phyloP scores from a whole-genome alignment of 306 rosid species.

The Carpinus viminea region DNA sequence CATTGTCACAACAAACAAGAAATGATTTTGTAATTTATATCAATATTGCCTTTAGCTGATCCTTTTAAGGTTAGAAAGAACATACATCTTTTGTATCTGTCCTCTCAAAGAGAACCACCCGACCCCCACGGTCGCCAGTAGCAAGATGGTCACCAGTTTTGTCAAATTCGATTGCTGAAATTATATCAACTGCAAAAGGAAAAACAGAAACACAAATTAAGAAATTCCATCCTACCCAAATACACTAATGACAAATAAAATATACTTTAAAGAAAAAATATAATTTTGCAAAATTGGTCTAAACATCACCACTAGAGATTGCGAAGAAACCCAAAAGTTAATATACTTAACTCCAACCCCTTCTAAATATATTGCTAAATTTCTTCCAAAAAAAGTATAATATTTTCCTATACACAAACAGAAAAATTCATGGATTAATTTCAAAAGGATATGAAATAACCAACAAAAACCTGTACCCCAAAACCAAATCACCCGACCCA shows the following conservation, averaged over 20 bases:
- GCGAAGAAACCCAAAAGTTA: not conserved
- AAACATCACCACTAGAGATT: not conserved
- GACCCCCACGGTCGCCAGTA: conserved; percentile 99
- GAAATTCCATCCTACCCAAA: not conserved
- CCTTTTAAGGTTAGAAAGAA: conserved; percentile 25
- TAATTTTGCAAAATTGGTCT: not conserved
- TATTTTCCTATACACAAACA: not conserved
- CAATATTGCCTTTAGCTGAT: conserved; percentile 21
- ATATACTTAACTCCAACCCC: not conserved
- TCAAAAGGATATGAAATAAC: not conserved
- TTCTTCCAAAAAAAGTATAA: not conserved
- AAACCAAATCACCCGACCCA: not conserved
- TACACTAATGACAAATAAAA: not conserved
- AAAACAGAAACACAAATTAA: conserved; percentile 23
- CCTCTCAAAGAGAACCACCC: conserved; percentile 99
- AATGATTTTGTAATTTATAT: not conserved
- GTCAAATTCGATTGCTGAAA: conserved; percentile 98
- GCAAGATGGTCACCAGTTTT: conserved; percentile 96
- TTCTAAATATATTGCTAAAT: not conserved
- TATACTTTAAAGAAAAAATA: not conserved
- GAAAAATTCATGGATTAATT: not conserved
- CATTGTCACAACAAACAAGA: conserved; percentile 20
- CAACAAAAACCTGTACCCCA: not conserved
- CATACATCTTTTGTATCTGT: conserved; percentile 87
- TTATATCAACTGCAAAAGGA: conserved; percentile 83